Percentiles rank a stretch among this genome's conserved stretches.
Evolutionary conservation across 176 grass and related monocot genomes (phyloP).

Genomic region (Tuctoria greenei): DNA sequence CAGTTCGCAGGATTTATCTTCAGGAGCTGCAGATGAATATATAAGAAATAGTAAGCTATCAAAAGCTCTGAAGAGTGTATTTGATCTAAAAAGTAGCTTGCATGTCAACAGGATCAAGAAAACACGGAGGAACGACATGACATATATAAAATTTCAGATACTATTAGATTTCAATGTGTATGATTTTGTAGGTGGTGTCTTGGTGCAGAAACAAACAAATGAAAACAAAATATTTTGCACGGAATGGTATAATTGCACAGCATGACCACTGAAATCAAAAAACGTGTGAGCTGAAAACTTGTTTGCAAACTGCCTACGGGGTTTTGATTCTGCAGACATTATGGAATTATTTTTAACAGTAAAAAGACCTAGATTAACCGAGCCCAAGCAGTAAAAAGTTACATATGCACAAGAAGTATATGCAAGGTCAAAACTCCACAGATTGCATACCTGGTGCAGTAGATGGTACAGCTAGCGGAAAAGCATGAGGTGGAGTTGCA

Average conservation of each 20-base stretch:
- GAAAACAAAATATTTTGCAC: not conserved
- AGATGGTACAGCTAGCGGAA: not conserved
- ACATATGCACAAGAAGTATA: not conserved
- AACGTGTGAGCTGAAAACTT: not conserved
- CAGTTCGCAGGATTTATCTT: slow-evolving; percentile 54
- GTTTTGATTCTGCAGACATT: not conserved
- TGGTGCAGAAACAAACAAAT: not conserved
- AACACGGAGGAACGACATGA: not conserved
- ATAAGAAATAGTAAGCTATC: slow-evolving; percentile 15
- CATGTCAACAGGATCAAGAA: not conserved
- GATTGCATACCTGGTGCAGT: slow-evolving; percentile 33
- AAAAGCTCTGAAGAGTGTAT: not conserved
- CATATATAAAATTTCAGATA: not conserved
- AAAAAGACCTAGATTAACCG: slow-evolving; percentile 1
- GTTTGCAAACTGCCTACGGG: not conserved
- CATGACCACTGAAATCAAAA: not conserved
- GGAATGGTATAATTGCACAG: not conserved
- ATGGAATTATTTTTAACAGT: not conserved
- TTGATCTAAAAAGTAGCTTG: not conserved
- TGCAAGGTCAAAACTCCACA: slow-evolving; percentile 11
- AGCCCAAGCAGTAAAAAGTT: not conserved
- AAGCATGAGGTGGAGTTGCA: too few species aligned
- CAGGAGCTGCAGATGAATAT: slow-evolving; percentile 52
- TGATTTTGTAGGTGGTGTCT: not conserved
- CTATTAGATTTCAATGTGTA: slow-evolving; percentile 1